Evolutionary conservation across 352 stramenopile species (phyloP).

Genomic region (Globisporangium orthogonon): DNA sequence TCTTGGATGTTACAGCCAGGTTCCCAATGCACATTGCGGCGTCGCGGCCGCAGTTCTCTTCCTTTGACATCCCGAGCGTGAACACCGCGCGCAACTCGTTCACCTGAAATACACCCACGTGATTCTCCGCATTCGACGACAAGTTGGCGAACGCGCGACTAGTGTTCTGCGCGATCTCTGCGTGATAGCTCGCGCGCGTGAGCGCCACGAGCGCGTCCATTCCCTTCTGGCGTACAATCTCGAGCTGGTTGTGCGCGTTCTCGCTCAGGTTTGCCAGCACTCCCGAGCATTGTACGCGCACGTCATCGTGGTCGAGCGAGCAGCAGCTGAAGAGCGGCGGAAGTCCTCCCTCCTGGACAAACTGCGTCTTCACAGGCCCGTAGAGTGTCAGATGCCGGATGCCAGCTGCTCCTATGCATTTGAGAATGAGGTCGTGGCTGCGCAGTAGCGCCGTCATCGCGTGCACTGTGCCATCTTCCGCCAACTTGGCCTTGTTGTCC

Average conservation of each 20-base stretch:
- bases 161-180: conserved; percentile 82
- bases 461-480: conserved; percentile 80
- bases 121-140: conserved; percentile 91
- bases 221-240: conserved; percentile 74
- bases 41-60: conserved; percentile 89
- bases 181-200: conserved; percentile 47
- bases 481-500: conserved; percentile 87
- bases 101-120: conserved; percentile 79
- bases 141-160: conserved; percentile 89
- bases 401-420: conserved; percentile 84
- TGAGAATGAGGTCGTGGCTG: conserved; percentile 69
- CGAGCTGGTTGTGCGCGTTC: conserved; percentile 87
- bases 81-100: conserved; percentile 80
- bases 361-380: conserved; percentile 52
- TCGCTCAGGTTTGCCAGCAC: conserved; percentile 90
- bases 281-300: conserved; percentile 87
- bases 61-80: conserved; percentile 49
- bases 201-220: conserved; percentile 67
- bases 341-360: conserved; percentile 65
- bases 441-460: conserved; percentile 81
- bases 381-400: conserved; percentile 88
- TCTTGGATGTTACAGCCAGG: conserved; percentile 87
- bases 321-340: conserved; percentile 60
- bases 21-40: conserved; percentile 92
- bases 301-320: conserved; percentile 55